Conservation (phyloP, 495 filamentous ascomycete genomes). For the Pseudotulostoma volvatum region DNA sequence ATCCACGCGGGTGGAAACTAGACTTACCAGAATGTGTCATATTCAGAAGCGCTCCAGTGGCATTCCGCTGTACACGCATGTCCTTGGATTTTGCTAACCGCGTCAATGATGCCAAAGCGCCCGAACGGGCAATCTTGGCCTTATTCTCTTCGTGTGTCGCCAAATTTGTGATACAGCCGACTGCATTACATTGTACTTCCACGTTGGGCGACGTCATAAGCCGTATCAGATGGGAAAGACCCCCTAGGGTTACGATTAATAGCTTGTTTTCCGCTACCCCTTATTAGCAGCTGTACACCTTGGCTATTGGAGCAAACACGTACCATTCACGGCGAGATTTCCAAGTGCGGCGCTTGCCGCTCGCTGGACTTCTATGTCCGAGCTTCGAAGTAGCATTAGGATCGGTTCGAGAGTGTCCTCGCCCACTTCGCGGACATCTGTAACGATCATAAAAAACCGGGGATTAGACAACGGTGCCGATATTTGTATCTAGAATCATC, state of each 20-base stretch:
- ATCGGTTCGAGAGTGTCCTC: constrained; percentile 90
- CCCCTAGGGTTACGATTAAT: constrained; percentile 80
- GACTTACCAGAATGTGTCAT: constrained; percentile 94
- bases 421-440: constrained; percentile 94
- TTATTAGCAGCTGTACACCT: constrained; percentile 24
- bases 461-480: constrained; percentile 1
- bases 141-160: constrained; percentile 99
- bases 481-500: not conserved
- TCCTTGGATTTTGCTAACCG: constrained; percentile 91
- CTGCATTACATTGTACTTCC: constrained; percentile 97
- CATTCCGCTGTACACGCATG: constrained; percentile 96
- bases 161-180: constrained; percentile 95
- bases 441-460: constrained; percentile 3
- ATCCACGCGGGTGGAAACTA: constrained; percentile 2
- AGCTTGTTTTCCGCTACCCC: constrained; percentile 89
- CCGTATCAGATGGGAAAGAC: constrained; percentile 78
- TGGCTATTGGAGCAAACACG: constrained; percentile 11
- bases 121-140: constrained; percentile 91
- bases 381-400: constrained; percentile 81
- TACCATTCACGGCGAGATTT: constrained; percentile 94
- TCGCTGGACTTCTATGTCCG: constrained; percentile 92
- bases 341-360: constrained; percentile 92
- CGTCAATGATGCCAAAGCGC: constrained; percentile 79
- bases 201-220: constrained; percentile 99
- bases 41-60: constrained; percentile 87